These are phyloP conservation scores for Ascochyta lentis DNA, from an alignment of 2,329 filamentous ascomycete species.

Conservation along the genomic window DNA sequence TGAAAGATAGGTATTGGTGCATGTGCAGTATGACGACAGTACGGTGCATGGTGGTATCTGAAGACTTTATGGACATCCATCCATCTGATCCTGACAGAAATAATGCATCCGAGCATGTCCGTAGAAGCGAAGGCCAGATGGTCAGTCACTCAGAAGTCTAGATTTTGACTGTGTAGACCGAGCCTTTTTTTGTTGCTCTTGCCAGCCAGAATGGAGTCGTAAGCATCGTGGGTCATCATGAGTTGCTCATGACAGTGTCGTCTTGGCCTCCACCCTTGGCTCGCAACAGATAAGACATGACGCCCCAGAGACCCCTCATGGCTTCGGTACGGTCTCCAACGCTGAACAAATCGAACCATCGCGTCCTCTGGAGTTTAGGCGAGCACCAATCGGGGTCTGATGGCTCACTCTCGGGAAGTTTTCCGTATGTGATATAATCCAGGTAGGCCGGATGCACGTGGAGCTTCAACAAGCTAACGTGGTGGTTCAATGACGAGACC, in stretches of 20 bases:
- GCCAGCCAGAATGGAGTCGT: neutral
- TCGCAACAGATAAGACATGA: slow-evolving; percentile 61
- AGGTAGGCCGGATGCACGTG: slow-evolving; percentile 64
- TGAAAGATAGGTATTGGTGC: neutral
- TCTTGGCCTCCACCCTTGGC: slow-evolving; percentile 14
- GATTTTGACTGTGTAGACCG: neutral
- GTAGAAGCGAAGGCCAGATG: neutral
- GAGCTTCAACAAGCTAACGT: slow-evolving; percentile 65
- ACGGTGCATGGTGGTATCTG: neutral
- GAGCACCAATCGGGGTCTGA: slow-evolving; percentile 55
- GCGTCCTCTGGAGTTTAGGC: slow-evolving; percentile 61
- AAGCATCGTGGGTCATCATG: neutral
- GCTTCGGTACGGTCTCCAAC: slow-evolving; percentile 61
- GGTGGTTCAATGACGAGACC: slow-evolving; percentile 68
- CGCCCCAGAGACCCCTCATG: slow-evolving; percentile 63
- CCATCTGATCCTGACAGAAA: neutral
- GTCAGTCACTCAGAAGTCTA: neutral
- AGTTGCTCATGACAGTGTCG: slow-evolving; percentile 2
- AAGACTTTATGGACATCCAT: neutral
- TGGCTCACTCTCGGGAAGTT: slow-evolving; percentile 32
- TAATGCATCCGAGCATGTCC: neutral
- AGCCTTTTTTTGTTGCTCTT: neutral
- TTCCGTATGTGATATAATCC: slow-evolving; percentile 59
- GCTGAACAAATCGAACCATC: slow-evolving; percentile 66
- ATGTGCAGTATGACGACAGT: neutral